These are phyloP conservation scores for Leccinum uliginosum DNA, from an alignment of 768 basidiomycete species.

Conservation along the genomic window DNA sequence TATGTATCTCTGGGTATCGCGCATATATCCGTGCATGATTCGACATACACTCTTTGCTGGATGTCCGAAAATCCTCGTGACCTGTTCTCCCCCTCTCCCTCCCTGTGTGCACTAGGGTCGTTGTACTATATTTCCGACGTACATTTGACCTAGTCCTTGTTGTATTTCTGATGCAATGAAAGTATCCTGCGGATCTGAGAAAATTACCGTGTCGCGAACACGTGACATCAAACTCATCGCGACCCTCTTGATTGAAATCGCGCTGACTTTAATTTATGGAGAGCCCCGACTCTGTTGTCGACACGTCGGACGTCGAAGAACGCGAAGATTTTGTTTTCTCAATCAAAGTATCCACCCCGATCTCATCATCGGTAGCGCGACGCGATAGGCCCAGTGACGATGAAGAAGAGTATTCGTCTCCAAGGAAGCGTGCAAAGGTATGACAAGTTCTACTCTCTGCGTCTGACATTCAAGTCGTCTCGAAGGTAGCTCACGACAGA, in stretches of 20 bases:
- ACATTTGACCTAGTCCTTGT: constrained; percentile 3
- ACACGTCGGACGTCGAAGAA: constrained; percentile 64
- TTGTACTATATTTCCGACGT: constrained; percentile 8
- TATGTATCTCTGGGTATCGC: constrained; percentile 21
- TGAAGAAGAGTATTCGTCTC: constrained; percentile 24
- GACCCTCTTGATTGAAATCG: neutral
- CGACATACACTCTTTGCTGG: constrained; percentile 8
- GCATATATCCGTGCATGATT: constrained; percentile 23
- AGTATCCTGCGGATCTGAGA: neutral
- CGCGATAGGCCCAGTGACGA: constrained; percentile 3
- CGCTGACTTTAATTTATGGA: constrained; percentile 14
- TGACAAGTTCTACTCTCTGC: neutral
- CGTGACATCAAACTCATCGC: constrained; percentile 14
- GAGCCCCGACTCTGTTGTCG: constrained; percentile 40
- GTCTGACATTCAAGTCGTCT: constrained; percentile 9
- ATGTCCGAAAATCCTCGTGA: constrained; percentile 1
- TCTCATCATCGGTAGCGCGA: neutral
- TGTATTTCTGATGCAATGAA: constrained; percentile 18
- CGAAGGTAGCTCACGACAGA: constrained; percentile 21
- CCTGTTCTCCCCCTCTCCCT: neutral
- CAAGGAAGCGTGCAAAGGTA: constrained; percentile 38
- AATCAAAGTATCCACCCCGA: constrained; percentile 5
- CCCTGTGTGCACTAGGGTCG: neutral
- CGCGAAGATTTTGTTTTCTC: constrained; percentile 37
- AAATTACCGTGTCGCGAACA: constrained; percentile 8